Base-by-base conservation (phyloP, 2,329 filamentous ascomycete genomes). In the Leptosphaerulina australis region DNA sequence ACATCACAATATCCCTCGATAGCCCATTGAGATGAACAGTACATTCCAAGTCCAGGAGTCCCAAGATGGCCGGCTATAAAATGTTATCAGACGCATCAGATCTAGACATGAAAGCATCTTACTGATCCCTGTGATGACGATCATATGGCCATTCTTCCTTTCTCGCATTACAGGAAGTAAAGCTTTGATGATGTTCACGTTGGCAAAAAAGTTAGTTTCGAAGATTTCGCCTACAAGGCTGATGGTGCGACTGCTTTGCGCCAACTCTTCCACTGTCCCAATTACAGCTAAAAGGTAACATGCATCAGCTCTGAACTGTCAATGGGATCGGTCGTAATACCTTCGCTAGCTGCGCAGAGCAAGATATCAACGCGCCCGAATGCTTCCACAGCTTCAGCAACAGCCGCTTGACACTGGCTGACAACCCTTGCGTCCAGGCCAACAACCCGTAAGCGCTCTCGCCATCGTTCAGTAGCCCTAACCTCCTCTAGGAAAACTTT, bases 1-100 rank as follows among this genome's bases (percentile, higher is more conserved):
- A 81, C 91, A 75, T 97, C 93, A 76, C 92, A 97, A 72, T 94
- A 97, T 14, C 93, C 94, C 75, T 97, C 94, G 26, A 97, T 82
- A 1, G 91, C 94, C 91, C 93, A 97, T 28, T 91, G 92, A 11
- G 91, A 89, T 14, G 93, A 91, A 59, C 91, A 94, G 71, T 96
- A 94, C 79, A 95, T 89, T 47, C 90, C 84, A 76, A 97, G 83
- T 2, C 92, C 91, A 0, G 94, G 94, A 0, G 92, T 97, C 26
- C 92, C 93, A 52, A 97, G 87, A 73, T 97, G 93, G 3, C 91
- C 92, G 28, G 90, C 79, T 82, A 36, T 7, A 4, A 0, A 40
- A 1, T 5, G 47, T 71, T n/a, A 70, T 58, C 26, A 34, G 12
- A 15, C 6, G 9, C 11, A 28, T 8, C 8, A 1, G 5, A 2